phyloP scores from a whole-genome alignment of 331 rosid species.

The Rosa hybrid region DNA sequence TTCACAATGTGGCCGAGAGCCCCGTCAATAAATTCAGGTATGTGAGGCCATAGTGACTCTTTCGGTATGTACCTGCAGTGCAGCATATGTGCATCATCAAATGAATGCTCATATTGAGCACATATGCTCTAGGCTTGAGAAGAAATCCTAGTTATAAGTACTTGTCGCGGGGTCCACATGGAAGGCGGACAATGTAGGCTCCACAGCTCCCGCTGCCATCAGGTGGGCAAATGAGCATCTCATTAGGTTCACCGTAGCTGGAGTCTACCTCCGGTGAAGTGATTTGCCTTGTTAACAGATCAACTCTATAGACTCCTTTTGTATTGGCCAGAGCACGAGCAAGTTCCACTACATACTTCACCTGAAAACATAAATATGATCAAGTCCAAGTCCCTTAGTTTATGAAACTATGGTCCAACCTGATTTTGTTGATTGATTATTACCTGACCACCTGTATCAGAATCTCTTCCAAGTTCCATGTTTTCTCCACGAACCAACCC shows the following conservation, averaged over 20 bases:
- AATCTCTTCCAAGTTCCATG: conserved; percentile 90
- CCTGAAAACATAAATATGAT: conserved; percentile 27
- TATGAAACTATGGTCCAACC: background rate
- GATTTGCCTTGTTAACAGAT: conserved; percentile 74
- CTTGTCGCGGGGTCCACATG: conserved; percentile 72
- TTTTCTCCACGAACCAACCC: conserved; percentile 85
- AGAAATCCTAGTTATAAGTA: conserved; percentile 11
- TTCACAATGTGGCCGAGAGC: conserved; percentile 51
- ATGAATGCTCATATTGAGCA: background rate
- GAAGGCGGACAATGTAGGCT: conserved; percentile 75
- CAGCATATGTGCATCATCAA: conserved; percentile 4
- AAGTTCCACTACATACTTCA: conserved; percentile 80
- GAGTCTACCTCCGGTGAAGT: conserved; percentile 65
- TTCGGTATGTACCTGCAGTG: conserved; percentile 47
- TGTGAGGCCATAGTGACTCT: conserved; percentile 60
- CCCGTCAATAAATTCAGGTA: conserved; percentile 58
- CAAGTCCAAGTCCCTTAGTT: background rate
- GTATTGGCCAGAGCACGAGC: conserved; percentile 79
- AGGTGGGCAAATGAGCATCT: conserved; percentile 69
- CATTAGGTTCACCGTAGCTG: conserved; percentile 74
- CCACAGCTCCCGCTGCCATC: conserved; percentile 71
- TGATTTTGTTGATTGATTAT: background rate
- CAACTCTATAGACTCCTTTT: conserved; percentile 72
- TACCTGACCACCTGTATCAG: conserved; percentile 93
- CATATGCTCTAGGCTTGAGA: background rate